Evolutionary conservation across 208 protist genomes (phyloP), one percentile per base, ranked within the genome.

Genomic region (Crithidia acanthocephali): DNA sequence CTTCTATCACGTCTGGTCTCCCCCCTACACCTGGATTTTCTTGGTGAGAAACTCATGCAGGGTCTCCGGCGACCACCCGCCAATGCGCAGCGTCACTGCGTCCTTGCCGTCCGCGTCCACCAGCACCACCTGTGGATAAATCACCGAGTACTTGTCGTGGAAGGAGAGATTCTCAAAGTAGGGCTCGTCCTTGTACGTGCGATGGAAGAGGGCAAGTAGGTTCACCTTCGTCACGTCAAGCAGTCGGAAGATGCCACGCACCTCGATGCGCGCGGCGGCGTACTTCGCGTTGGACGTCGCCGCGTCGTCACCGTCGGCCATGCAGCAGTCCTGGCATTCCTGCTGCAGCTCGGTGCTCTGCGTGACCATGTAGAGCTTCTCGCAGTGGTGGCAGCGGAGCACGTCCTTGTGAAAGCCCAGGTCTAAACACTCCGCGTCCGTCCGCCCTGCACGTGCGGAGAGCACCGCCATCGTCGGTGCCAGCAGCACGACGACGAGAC

Each of bases 271-370:
- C 16, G 52, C 59, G 8, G 65, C 62, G 5, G 51, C 13, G 64
- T 63, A 66, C 30, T 53, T 57, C 25, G 8, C 23, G 4, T 50
- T n/a, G 25, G 47, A 35, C 11, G 18, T 47, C 20, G 33, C 40
- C 9, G 33, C 35, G 27, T 45, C 42, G 2, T 59, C 64, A 4
- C 64, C 48, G 5, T 3, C 18, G 25, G 23, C 22, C 2, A 63
- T 63, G 74, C 88, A 91, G 75, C 85, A 94, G 20, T 68, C 37
- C 18, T 72, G 48, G 67, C 88, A 94, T 55, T 94, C 85, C 30
- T 76, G 44, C 16, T 84, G 51, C 2, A 94, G 42, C 7, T 68
- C 63, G 1, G 28, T 28, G 56, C 53, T 85, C 8, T 72, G 74
- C 3, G 85, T 91, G 53, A 84, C 58, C 16, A 80, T 51, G 3